Evolutionary conservation across 305 asterid species (phyloP).

Genomic region (Solanum chacoense): DNA sequence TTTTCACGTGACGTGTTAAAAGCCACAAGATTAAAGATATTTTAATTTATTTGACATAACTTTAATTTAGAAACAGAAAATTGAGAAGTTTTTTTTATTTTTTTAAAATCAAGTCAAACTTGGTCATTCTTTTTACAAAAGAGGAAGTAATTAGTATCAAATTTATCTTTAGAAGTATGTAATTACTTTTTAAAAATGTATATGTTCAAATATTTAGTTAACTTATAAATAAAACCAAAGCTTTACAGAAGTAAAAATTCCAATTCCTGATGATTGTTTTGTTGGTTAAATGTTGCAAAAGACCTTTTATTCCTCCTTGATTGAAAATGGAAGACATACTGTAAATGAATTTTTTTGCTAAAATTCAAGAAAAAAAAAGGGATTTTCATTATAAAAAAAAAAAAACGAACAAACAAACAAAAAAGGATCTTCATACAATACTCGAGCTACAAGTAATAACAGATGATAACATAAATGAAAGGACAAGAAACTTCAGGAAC

Average conservation of each 20-base stretch:
- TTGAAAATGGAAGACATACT: not conserved
- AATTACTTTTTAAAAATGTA: not conserved
- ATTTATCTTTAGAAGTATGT: not conserved
- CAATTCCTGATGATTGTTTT: not conserved
- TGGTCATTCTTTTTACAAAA: not conserved
- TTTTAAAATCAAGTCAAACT: not conserved
- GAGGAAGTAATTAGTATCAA: too few relatives aligned
- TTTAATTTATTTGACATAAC: not conserved
- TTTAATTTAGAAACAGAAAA: too few relatives aligned
- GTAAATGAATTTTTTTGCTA: not conserved
- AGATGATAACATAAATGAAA: not conserved
- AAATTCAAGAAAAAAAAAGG: not conserved
- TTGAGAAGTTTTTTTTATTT: too few relatives aligned
- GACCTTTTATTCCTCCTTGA: not conserved
- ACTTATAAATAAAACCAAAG: not conserved
- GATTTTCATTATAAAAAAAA: not conserved
- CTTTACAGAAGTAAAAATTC: not conserved
- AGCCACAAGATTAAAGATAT: too few relatives aligned
- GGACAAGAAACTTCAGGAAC: not conserved
- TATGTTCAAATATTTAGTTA: not conserved
- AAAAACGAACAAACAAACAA: too few relatives aligned
- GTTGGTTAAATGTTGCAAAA: not conserved
- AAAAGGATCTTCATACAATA: not conserved
- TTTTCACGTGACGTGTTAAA: too few relatives aligned
- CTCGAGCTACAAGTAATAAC: not conserved